Conservation (phyloP, 805 yeast species). For the Starmera amethionina region DNA sequence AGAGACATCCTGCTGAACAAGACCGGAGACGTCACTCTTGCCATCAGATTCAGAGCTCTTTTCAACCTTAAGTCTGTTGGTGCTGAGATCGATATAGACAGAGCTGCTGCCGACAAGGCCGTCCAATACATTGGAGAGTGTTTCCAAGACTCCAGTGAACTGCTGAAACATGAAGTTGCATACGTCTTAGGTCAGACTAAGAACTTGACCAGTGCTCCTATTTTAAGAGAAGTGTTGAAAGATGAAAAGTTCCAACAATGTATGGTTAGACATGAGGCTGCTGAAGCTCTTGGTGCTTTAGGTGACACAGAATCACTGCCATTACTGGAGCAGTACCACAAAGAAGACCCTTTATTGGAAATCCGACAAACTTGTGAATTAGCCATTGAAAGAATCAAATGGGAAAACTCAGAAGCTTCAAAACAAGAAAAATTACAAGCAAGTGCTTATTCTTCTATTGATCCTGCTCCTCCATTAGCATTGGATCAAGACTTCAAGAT, state of each 20-base stretch:
- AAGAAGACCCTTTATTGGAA: conserved; percentile 73
- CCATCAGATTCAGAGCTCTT: conserved; percentile 87
- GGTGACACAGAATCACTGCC: conserved; percentile 70
- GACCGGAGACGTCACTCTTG: conserved; percentile 61
- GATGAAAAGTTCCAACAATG: conserved; percentile 61
- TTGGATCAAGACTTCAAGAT: conserved; percentile 48
- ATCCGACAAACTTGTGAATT: conserved; percentile 96
- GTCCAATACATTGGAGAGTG: conserved; percentile 79
- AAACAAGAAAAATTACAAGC: conserved; percentile 62
- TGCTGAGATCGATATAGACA: conserved; percentile 48
- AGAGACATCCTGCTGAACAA: conserved; percentile 63
- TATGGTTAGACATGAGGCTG: conserved; percentile 99
- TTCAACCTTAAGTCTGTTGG: conserved; percentile 86
- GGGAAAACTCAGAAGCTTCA: conserved; percentile 70
- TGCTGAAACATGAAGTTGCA: conserved; percentile 95
- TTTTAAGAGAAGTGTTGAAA: conserved; percentile 59
- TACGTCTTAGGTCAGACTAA: conserved; percentile 94
- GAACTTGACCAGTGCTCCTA: conserved; percentile 68
- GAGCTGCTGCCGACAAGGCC: conserved; percentile 50
- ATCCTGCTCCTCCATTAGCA: conserved; percentile 98
- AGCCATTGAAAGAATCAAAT: conserved; percentile 88
- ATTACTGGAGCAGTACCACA: conserved; percentile 50
- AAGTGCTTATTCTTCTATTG: conserved; percentile 79
- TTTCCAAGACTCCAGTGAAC: conserved; percentile 72
- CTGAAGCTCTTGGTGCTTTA: conserved; percentile 96